phyloP scores from a whole-genome alignment of 495 filamentous ascomycete species.

The Emericellopsis terricola region DNA sequence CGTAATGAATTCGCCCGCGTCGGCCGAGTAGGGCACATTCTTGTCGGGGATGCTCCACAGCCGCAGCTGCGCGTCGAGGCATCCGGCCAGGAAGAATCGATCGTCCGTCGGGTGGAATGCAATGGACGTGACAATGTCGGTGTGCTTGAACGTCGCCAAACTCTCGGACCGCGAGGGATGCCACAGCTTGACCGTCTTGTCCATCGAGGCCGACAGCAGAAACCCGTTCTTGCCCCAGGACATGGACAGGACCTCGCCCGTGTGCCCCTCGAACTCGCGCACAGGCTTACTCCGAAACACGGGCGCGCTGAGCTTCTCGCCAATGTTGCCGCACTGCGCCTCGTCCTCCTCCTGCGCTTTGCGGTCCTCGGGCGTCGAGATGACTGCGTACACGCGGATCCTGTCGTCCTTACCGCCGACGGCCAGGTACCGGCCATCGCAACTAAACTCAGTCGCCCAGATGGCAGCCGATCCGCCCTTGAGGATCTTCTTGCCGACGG shows the following conservation, averaged over 20 bases:
- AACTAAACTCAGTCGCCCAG: slow-evolving; percentile 87
- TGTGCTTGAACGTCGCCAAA: slow-evolving; percentile 90
- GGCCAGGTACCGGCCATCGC: slow-evolving; percentile 81
- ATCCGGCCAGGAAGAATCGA: slow-evolving; percentile 90
- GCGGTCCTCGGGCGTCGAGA: slow-evolving; percentile 67
- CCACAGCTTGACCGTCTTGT: slow-evolving; percentile 94
- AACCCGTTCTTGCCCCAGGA: slow-evolving; percentile 99
- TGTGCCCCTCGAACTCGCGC: slow-evolving; percentile 71
- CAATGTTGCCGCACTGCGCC: slow-evolving; percentile 21
- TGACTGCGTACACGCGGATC: slow-evolving; percentile 80
- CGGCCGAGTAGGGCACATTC: slow-evolving; percentile 70
- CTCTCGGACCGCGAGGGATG: slow-evolving; percentile 74
- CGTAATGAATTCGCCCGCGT: slow-evolving; percentile 77
- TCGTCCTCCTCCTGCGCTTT: slow-evolving; percentile 52
- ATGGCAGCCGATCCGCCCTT: slow-evolving; percentile 41
- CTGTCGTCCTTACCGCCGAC: slow-evolving; percentile 75
- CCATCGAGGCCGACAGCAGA: slow-evolving; percentile 89
- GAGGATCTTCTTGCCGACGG: slow-evolving; percentile 16
- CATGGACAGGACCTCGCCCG: slow-evolving; percentile 71
- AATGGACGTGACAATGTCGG: slow-evolving; percentile 87
- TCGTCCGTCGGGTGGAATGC: slow-evolving; percentile 92
- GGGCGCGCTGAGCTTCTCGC: slow-evolving; percentile 61
- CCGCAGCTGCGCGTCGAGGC: slow-evolving; percentile 76
- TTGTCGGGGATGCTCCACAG: slow-evolving; percentile 98
- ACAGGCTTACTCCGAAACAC: slow-evolving; percentile 71